Percentiles rank a stretch among this genome's conserved stretches.
These are phyloP conservation scores for Lablab purpureus DNA, from an alignment of 306 rosid genomes.

Conservation along the genomic window DNA sequence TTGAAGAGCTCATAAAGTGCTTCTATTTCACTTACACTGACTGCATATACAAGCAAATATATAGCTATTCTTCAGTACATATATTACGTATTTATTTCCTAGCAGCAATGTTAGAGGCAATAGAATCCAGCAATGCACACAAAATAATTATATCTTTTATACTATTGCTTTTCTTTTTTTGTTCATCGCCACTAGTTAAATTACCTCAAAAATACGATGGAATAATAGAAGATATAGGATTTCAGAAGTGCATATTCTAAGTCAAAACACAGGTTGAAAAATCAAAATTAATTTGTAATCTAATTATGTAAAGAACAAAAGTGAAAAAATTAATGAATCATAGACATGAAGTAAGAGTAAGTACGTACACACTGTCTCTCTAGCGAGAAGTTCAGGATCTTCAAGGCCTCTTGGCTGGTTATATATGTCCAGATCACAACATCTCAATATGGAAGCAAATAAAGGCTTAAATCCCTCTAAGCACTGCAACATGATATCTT, in stretches of 20 bases:
- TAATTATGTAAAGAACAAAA: not conserved
- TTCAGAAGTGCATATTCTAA: slow-evolving; percentile 25
- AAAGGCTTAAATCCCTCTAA: slow-evolving; percentile 70
- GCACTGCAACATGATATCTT: slow-evolving; percentile 88
- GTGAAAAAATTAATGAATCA: not conserved
- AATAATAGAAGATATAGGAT: slow-evolving; percentile 14
- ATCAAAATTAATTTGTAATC: not conserved
- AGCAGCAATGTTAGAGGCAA: not conserved
- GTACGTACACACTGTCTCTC: slow-evolving; percentile 93
- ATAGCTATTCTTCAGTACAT: slow-evolving; percentile 13
- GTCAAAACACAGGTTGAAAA: slow-evolving; percentile 6
- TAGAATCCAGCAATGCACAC: slow-evolving; percentile 20
- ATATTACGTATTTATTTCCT: not conserved
- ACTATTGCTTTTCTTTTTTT: slow-evolving; percentile 3
- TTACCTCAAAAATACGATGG: slow-evolving; percentile 7
- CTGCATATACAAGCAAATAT: slow-evolving; percentile 57
- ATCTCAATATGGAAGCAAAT: slow-evolving; percentile 68
- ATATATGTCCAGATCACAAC: slow-evolving; percentile 81
- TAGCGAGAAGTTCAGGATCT: slow-evolving; percentile 88
- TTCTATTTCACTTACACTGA: slow-evolving; percentile 98
- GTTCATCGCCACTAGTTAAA: not conserved
- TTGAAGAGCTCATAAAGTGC: slow-evolving; percentile 97
- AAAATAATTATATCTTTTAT: slow-evolving; percentile 3
- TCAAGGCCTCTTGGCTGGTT: slow-evolving; percentile 84
- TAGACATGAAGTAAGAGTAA: slow-evolving; percentile 30